Evolutionary conservation across 2,329 filamentous ascomycete species (phyloP), one percentile per base, ranked within the genome.

Genomic region (Aspergillus versicolor): DNA sequence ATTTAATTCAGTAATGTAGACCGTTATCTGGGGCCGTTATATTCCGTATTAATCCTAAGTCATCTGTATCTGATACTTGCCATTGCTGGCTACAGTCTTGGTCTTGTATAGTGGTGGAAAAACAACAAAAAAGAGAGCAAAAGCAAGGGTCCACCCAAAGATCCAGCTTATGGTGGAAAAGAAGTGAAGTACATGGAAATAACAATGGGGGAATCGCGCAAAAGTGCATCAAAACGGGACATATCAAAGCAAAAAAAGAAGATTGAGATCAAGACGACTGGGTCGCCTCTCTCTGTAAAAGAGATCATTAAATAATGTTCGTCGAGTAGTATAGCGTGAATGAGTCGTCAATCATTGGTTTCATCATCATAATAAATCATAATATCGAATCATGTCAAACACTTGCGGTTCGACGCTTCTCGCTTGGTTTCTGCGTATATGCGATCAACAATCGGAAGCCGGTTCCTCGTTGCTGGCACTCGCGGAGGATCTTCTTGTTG

Each of bases 391-490:
- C 27, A 30, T 30, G 27, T 21, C 63, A 77, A 32, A 77, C 74
- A 62, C 77, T 79, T 45, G 76, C 75, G 1, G 77, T 79, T 58
- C 77, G 69, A 56, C 76, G 69, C 52, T 71, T 74, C 59, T 77
- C 74, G 51, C 75, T 77, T 5, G 92, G 92, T 59, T 93, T 91
- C 68, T 93, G 89, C 15, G 92, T 92, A 71, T 96, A 91, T 65
- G 92, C 95, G 57, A 97, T 92, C 73, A 95, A 86, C 66, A 97
- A 81, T 73, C 93, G 92, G 73, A 97, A 88, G 61, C 89, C 95
- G 1, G 92, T 95, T 13, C 89, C 88, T 71, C 89, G 87, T 71
- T 89, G 87, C 75, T 95, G 90, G 68, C 92, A 97, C 76, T 99
- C 94, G 15, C 84, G 79, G 46, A 97, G 78, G 27, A 97, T 76